These are phyloP conservation scores for Fusarium neocosmosporiellum DNA, from an alignment of 2,329 filamentous ascomycete genomes.

Conservation along the genomic window DNA sequence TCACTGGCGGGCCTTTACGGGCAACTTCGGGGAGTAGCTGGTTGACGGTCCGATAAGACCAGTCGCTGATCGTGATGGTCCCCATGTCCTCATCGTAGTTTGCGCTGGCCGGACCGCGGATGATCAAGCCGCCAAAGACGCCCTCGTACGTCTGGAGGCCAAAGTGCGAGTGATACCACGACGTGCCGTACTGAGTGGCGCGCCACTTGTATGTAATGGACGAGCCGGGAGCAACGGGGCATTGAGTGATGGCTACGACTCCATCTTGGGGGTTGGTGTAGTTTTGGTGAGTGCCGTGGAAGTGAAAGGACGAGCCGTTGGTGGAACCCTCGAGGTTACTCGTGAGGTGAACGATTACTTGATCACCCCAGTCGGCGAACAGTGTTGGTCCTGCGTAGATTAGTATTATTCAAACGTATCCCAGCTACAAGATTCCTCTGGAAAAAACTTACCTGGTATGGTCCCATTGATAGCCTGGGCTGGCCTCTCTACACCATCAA, in stretches of 20 bases:
- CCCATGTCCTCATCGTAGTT: constrained; percentile 75
- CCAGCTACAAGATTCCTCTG: background rate
- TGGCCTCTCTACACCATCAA: constrained; percentile 59
- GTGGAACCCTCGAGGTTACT: constrained; percentile 55
- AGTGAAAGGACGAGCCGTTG: constrained; percentile 73
- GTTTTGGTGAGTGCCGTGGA: constrained; percentile 70
- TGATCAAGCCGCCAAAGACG: constrained; percentile 69
- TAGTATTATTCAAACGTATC: background rate
- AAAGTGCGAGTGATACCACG: constrained; percentile 73
- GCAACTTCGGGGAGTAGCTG: constrained; percentile 44
- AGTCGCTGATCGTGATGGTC: constrained; percentile 67
- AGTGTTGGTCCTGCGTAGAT: constrained; percentile 60
- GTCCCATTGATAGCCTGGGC: constrained; percentile 65
- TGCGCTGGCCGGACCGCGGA: constrained; percentile 68
- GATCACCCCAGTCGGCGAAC: constrained; percentile 63
- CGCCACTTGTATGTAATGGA: constrained; percentile 68
- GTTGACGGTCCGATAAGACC: constrained; percentile 61
- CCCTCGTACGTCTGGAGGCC: constrained; percentile 64
- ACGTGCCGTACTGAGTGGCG: constrained; percentile 65
- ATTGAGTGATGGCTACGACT: constrained; percentile 62
- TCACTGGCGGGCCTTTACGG: constrained; percentile 27
- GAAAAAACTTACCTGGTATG: constrained; percentile 58
- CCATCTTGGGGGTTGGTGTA: constrained; percentile 67
- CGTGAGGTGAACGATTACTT: constrained; percentile 62
- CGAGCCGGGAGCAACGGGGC: constrained; percentile 63